Percentiles rank a stretch among this genome's conserved stretches.
phyloP scores from a whole-genome alignment of 2,329 filamentous ascomycete species.

The Seiridium unicorne region DNA sequence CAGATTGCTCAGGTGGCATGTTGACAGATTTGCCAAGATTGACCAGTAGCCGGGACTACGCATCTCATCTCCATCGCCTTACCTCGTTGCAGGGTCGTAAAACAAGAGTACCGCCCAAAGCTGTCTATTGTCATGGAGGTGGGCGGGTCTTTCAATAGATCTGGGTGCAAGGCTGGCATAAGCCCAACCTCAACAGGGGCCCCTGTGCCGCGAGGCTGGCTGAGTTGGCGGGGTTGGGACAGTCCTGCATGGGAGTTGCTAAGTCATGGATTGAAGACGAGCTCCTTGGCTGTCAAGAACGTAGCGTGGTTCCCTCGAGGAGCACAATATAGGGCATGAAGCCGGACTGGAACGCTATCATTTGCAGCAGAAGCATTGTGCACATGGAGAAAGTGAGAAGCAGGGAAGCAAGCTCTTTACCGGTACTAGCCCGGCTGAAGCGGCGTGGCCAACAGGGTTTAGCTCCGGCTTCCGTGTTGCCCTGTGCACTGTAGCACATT shows the following conservation, averaged over 20 bases:
- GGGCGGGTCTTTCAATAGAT: background rate
- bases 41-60: too few relatives aligned
- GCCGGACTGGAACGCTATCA: too few relatives aligned
- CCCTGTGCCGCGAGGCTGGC: background rate
- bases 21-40: too few relatives aligned
- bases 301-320: too few relatives aligned
- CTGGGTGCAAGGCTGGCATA: background rate
- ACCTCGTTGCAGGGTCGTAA: too few relatives aligned
- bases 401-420: background rate
- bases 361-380: too few relatives aligned
- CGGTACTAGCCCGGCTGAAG: background rate
- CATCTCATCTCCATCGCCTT: too few relatives aligned
- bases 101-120: too few relatives aligned
- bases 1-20: too few relatives aligned
- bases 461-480: constrained; percentile 3
- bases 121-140: background rate
- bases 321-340: too few relatives aligned
- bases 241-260: background rate
- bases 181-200: background rate
- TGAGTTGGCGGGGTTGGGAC: background rate
- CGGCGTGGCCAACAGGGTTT: background rate
- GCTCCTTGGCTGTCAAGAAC: too few relatives aligned
- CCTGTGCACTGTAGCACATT: constrained; percentile 2
- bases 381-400: background rate
- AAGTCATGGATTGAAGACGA: too few relatives aligned